Percentiles rank a stretch among this genome's conserved stretches.
phyloP scores from a whole-genome alignment of 1,284 basidiomycete genomes.

The Apiotrichum veenhuisii region DNA sequence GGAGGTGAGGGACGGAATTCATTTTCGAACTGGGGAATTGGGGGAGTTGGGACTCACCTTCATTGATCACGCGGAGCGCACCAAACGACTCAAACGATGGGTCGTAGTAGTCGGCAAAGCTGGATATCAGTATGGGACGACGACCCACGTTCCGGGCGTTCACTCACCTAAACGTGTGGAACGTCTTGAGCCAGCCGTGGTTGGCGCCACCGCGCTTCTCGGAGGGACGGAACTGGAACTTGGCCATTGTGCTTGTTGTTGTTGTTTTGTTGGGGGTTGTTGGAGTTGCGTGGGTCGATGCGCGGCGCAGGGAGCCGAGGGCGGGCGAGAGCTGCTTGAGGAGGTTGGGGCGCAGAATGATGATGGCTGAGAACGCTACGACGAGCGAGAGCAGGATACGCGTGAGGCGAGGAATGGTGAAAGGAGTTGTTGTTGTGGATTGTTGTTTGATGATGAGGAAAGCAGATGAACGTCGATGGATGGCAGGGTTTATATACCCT shows the following conservation, averaged over 20 bases:
- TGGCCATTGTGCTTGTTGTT: conserved; percentile 3
- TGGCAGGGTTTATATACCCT: no score
- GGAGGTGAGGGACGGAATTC: not conserved
- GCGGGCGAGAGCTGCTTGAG: not conserved
- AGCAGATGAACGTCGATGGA: no score
- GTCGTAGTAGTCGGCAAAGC: conserved; percentile 69
- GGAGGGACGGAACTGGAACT: conserved; percentile 54
- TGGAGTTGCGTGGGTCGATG: not conserved
- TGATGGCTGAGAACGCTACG: conserved; percentile 13
- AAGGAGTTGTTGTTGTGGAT: conserved; percentile 4
- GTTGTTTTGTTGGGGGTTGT: not conserved
- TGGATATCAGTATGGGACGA: conserved; percentile 42
- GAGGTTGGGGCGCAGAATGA: conserved; percentile 15
- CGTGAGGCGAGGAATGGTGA: conserved; percentile 5
- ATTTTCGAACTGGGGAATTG: conserved; percentile 10
- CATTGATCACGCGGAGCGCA: conserved; percentile 60
- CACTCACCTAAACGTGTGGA: conserved; percentile 72
- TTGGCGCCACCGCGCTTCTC: conserved; percentile 71
- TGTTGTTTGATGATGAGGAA: not conserved
- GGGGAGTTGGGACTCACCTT: no score
- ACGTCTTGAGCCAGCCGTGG: conserved; percentile 84
- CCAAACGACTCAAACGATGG: conserved; percentile 45
- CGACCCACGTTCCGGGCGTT: conserved; percentile 53
- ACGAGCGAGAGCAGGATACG: conserved; percentile 10
- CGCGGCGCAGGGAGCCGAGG: not conserved